A percentile compares a stretch with the other conserved stretches of the same genome.
Evolutionary conservation across 2,329 filamentous ascomycete genomes (phyloP).

Genomic region (Pseudogymnoascus sp.): DNA sequence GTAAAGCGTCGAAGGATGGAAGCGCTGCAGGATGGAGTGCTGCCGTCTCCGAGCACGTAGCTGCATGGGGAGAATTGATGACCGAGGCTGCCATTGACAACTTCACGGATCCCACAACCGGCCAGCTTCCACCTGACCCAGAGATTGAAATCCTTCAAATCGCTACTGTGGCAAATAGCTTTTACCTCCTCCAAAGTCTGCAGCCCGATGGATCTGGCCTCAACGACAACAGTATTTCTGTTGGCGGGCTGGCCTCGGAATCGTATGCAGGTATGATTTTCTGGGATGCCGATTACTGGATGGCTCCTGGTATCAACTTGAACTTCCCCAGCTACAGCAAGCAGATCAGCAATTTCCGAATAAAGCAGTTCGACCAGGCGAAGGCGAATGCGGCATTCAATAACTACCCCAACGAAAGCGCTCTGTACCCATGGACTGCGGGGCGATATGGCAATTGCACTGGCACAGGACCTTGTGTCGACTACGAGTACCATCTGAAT

Average conservation of each 20-base stretch:
- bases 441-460: conserved; percentile 63
- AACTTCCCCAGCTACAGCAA: conserved; percentile 54
- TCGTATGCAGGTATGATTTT: conserved; percentile 53
- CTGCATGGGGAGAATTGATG: conserved; percentile 55
- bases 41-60: conserved; percentile 46
- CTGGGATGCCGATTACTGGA: conserved; percentile 33
- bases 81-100: conserved; percentile 54
- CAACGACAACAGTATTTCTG: conserved; percentile 55
- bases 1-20: conserved; percentile 43
- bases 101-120: conserved; percentile 48
- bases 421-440: conserved; percentile 61
- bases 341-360: conserved; percentile 57
- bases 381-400: conserved; percentile 53
- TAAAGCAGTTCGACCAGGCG: conserved; percentile 51
- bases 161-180: conserved; percentile 45
- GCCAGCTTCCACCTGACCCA: conserved; percentile 50
- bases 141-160: conserved; percentile 40
- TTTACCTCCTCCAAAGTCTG: conserved; percentile 45
- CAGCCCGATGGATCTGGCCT: conserved; percentile 42
- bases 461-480: conserved; percentile 53
- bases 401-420: conserved; percentile 47
- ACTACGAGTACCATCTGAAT: conserved; percentile 66
- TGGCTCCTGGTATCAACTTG: conserved; percentile 51
- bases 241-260: conserved; percentile 60
- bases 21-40: conserved; percentile 45